phyloP scores from a whole-genome alignment of 2,329 filamentous ascomycete genomes.

The Didymella lethalis region DNA sequence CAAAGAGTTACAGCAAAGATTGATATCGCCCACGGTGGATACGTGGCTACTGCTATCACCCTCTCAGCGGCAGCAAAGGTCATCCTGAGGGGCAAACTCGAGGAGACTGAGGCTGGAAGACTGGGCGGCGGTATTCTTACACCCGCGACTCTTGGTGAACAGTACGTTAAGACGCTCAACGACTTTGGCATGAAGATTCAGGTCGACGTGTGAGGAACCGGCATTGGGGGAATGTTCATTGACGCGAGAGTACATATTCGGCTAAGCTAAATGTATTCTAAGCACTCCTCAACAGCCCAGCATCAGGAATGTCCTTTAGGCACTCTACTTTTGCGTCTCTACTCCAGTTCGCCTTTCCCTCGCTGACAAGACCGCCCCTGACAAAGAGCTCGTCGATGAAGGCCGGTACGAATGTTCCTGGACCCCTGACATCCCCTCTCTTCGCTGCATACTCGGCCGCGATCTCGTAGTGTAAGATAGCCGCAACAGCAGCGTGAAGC shows the following conservation, averaged over 20 bases:
- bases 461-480: constrained; percentile 78
- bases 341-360: constrained; percentile 22
- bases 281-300: constrained; percentile 29
- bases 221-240: background rate
- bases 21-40: constrained; percentile 68
- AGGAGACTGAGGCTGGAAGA: constrained; percentile 58
- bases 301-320: constrained; percentile 31
- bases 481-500: constrained; percentile 76
- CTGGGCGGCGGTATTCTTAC: constrained; percentile 75
- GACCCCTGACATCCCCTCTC: constrained; percentile 72
- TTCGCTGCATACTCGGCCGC: constrained; percentile 72
- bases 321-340: constrained; percentile 28
- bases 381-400: constrained; percentile 76
- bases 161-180: constrained; percentile 69
- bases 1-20: constrained; percentile 65
- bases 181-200: constrained; percentile 67
- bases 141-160: constrained; percentile 73
- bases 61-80: constrained; percentile 70
- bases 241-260: background rate
- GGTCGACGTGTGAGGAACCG: constrained; percentile 23
- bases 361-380: constrained; percentile 23
- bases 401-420: constrained; percentile 84
- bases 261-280: background rate
- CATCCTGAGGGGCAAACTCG: constrained; percentile 65
- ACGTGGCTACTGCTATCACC: constrained; percentile 71